These are phyloP conservation scores for Ophiostoma ulmi DNA, from an alignment of 2,329 filamentous ascomycete genomes.

Conservation along the genomic window DNA sequence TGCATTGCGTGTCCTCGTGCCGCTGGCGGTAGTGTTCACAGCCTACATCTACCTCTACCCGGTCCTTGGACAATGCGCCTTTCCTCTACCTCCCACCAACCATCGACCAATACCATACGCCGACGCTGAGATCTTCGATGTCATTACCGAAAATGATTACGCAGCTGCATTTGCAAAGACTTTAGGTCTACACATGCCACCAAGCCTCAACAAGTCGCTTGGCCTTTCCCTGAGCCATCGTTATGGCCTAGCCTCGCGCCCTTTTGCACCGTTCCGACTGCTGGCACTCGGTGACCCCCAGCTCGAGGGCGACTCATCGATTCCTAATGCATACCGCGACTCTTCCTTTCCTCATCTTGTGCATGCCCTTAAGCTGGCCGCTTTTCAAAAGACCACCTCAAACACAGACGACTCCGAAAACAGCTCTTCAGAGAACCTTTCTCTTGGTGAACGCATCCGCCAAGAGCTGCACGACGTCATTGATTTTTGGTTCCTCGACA, in stretches of 20 bases:
- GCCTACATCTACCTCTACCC: constrained; percentile 86
- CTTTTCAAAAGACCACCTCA: constrained; percentile 34
- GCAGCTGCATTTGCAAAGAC: constrained; percentile 39
- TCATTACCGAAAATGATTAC: constrained; percentile 6
- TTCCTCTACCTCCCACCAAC: constrained; percentile 52
- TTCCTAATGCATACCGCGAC: constrained; percentile 55
- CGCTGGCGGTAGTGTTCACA: constrained; percentile 64
- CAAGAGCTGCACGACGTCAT: constrained; percentile 54
- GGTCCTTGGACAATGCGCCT: constrained; percentile 71
- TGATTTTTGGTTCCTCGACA: constrained; percentile 61
- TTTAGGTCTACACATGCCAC: constrained; percentile 36
- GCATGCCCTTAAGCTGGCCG: constrained; percentile 44
- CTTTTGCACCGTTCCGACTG: constrained; percentile 70
- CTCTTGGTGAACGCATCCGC: constrained; percentile 49
- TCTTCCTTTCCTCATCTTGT: constrained; percentile 49
- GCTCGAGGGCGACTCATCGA: constrained; percentile 83
- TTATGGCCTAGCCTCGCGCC: constrained; percentile 28
- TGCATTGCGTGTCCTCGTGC: constrained; percentile 53
- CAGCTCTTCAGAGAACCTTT: constrained; percentile 40
- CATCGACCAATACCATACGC: constrained; percentile 19
- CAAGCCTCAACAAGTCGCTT: neutral
- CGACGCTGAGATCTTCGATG: neutral
- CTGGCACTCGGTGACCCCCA: constrained; percentile 88
- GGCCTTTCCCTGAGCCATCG: constrained; percentile 21
- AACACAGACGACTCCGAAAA: neutral